Evolutionary conservation across 192 early-diverging fungal species (phyloP), one percentile per base, ranked within the genome.

Genomic region (Backusella circina): DNA sequence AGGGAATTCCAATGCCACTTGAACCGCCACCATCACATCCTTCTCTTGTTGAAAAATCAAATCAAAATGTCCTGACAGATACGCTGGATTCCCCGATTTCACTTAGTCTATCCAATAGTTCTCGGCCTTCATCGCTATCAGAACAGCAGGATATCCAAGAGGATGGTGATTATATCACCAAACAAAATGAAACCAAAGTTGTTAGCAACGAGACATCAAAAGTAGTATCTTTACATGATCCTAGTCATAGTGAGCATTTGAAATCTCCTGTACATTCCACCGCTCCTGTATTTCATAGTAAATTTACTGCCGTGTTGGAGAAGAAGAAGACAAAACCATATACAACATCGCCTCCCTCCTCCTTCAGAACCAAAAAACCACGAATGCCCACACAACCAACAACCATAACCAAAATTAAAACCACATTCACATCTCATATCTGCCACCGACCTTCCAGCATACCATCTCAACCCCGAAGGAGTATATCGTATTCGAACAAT

Each of bases 1-100:
- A 74, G 28, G 68, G 78, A 4, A 12, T 79, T 0, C 77, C 73
- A 4, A 65, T 67, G 35, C 77, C 77, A 44, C 28, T n/a, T 36
- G 8, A 16, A 21, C 18, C 44, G 3, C 7, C 70, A 35, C 35
- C 38, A 6, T 28, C 28, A 10, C 28, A 3, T 44, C 12, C 39
- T 70, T 8, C 47, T 1, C 18, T 50, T 2, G 51, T 26, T 10
- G 44, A 47, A n/a, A 18, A n/a, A 18, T n/a, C 2, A 7, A 47
- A 18, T 7, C 44, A 47, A 5, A 4, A 47, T 61, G 21, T 26
- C 9, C 3, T 26, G 4, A 61, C 8, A 3, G 9, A 61, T 10
- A 13, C 26, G 5, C 2, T 23, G 21, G 50, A 51, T 21, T 51
- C 54, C 2, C 23, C 23, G 10, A 61, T 61, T 3, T 61, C 23